A percentile compares a stretch with the other conserved stretches of the same genome.
phyloP scores from a whole-genome alignment of 1,139 yeast genomes.

The Blastobotrys arbuscula region DNA sequence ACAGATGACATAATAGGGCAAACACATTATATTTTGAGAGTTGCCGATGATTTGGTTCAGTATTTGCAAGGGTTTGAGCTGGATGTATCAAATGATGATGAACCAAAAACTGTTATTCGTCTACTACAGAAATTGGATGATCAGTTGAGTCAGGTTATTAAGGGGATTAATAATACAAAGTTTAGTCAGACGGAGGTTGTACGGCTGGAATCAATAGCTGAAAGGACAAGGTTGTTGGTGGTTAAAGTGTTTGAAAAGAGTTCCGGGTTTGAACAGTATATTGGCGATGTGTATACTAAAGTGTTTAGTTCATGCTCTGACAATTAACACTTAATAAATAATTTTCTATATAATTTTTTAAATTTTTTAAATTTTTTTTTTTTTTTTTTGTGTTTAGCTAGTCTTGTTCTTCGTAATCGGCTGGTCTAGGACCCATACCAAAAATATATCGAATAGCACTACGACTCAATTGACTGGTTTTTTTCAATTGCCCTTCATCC shows the following conservation, averaged over 20 bases:
- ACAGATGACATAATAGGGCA: constrained; percentile 45
- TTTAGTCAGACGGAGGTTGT: constrained; percentile 26
- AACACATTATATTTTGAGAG: constrained; percentile 51
- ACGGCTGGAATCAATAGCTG: constrained; percentile 27
- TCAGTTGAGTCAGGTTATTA: constrained; percentile 22
- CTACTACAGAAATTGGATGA: constrained; percentile 24
- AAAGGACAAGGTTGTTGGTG: constrained; percentile 26
- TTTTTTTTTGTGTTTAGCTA: neutral
- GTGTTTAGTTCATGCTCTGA: constrained; percentile 10
- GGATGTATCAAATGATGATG: constrained; percentile 6
- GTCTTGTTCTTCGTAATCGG: too few relatives aligned
- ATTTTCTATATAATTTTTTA: neutral
- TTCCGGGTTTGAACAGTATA: constrained; percentile 18
- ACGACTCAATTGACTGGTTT: constrained; percentile 59
- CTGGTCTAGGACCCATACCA: constrained; percentile 1
- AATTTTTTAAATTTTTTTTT: neutral
- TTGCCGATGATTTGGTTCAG: constrained; percentile 65
- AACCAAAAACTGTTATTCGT: constrained; percentile 17
- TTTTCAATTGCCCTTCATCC: constrained; percentile 68
- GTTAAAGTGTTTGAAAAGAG: constrained; percentile 12
- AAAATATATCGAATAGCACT: constrained; percentile 64
- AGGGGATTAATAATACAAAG: constrained; percentile 5
- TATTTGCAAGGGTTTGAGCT: constrained; percentile 30
- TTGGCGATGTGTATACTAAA: constrained; percentile 20
- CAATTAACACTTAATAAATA: neutral